Base-by-base conservation (phyloP, 2,329 filamentous ascomycete genomes). In the Aspergillus intermedius region DNA sequence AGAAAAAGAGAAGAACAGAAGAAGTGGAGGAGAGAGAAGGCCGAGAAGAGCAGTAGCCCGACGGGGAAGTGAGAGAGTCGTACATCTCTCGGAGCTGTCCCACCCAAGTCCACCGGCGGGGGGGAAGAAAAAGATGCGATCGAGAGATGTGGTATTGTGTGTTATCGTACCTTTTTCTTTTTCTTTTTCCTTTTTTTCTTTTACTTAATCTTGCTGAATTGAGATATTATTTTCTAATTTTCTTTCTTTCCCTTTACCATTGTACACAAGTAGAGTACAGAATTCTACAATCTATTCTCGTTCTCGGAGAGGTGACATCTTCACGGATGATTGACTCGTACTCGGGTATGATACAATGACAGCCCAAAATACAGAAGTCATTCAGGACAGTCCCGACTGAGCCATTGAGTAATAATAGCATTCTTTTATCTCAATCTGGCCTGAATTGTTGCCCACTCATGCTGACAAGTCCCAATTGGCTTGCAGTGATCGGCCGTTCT, bases 41-140 rank as follows among this genome's bases (percentile, higher is more conserved):
- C 15, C 17, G 40, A 42, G 21, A 42, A 23, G 21, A 42, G 40
- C 40, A 21, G 17, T 19, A 42, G 15, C 21, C 40, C 12, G 40
- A 42, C 17, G 15, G 19, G 40, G 40, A 42, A 19, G 17, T 17
- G 40, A 42, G 15, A 41, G 13, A 42, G 40, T 42, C 17, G 40
- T 42, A 42, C 40, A 42, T 42, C 40, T 39, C 35, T 42, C 34
- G 34, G 34, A 37, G 40, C 9, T 12, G 40, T 42, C 40, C 40
- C 40, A 42, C 40, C 19, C 21, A 15, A 42, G 35, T 42, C 40
- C 40, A 23, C 17, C 21, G 25, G 10, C 40, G 40, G 40, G 40
- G 39, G 13, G 19, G 40, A n/a, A 7, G 35, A 17, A 39, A 39
- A 39, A 39, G 35, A 39, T 39, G 35, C 35, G 15, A 39, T 17